Base-by-base conservation (phyloP, 345 rosid species). In the Melaleuca quinquenervia region DNA sequence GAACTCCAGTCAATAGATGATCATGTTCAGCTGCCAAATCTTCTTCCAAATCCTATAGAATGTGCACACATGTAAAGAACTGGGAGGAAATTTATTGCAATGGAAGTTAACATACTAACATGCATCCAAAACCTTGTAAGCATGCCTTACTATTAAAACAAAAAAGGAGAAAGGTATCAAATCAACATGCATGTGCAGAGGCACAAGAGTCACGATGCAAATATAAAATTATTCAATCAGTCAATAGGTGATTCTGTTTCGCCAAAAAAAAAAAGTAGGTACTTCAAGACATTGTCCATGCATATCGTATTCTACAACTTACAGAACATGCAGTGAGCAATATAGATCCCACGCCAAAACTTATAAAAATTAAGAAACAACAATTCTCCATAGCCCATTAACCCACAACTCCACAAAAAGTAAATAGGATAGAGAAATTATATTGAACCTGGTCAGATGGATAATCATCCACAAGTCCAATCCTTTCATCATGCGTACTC, bases 381-480 rank as follows among this genome's bases (percentile, higher is more conserved):
- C 29, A 82, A 82, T 24, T 49, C 21, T 29, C 84, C 21, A 82
- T 45, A 82, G 45, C 52, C 22, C 58, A 50, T 27, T 27, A 56
- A 82, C 13, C 52, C 51, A 49, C 52, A 74, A 54, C 52, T 84
- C 1, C 7, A 1, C 3, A 70, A 70, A 64, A 70, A 32, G 24
- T 32, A 32, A 16, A 50, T 12, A 55, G 84, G 78, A 32, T 8
- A 32, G 48, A 62, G 45, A 83, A 15, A 58, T 80, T 36, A 60
- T 84, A 78, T 70, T 86, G 75, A 83, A 95, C 99, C 99, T 92
- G 94, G 87, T 91, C 83, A 75, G 88, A 44, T 85, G 90, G 88
- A 86, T 90, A 86, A 87, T 96, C 95, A 50, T 93, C 93, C 75
- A 91, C 50, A 50, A 87, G 88, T 88, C 94, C 94, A 86, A 93